These are phyloP conservation scores for Wickerhamiella alocasiicola DNA, from an alignment of 805 yeast genomes.

Conservation along the genomic window DNA sequence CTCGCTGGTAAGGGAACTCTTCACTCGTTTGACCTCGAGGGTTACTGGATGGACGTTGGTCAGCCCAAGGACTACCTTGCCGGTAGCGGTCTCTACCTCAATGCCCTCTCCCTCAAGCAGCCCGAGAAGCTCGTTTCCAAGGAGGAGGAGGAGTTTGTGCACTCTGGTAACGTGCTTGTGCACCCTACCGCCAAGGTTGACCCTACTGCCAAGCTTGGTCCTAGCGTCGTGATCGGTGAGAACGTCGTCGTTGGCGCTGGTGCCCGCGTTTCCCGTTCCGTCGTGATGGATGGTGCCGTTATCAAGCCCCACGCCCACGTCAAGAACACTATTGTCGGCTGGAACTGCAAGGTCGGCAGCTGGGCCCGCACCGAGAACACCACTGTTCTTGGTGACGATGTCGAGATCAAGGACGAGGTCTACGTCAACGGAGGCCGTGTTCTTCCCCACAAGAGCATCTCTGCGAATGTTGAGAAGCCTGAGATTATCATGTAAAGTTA, in stretches of 20 bases:
- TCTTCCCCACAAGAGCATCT: slow-evolving; percentile 94
- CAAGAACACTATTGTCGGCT: slow-evolving; percentile 94
- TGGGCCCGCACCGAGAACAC: slow-evolving; percentile 99
- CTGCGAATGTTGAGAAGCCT: slow-evolving; percentile 93
- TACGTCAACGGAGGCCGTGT: slow-evolving; percentile 99
- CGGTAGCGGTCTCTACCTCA: slow-evolving; percentile 86
- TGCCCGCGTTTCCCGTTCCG: slow-evolving; percentile 95
- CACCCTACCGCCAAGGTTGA: slow-evolving; percentile 93
- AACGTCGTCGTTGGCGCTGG: slow-evolving; percentile 93
- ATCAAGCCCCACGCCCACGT: slow-evolving; percentile 97
- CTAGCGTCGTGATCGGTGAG: slow-evolving; percentile 96
- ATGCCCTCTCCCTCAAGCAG: slow-evolving; percentile 69
- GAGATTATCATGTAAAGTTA: slow-evolving; percentile 79
- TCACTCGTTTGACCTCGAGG: slow-evolving; percentile 94
- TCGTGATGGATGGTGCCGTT: slow-evolving; percentile 77
- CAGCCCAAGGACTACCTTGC: slow-evolving; percentile 99
- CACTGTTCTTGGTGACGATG: slow-evolving; percentile 98
- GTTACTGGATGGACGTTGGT: slow-evolving; percentile 99
- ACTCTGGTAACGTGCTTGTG: slow-evolving; percentile 85
- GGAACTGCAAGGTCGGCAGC: slow-evolving; percentile 96
- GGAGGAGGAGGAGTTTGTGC: slow-evolving; percentile 60
- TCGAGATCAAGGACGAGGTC: slow-evolving; percentile 93
- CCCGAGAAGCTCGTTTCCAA: slow-evolving; percentile 54
- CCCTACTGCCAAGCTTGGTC: slow-evolving; percentile 91
- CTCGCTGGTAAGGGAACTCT: slow-evolving; percentile 79